Conservation (phyloP, 805 yeast species). For the Ogataea methanolica region DNA sequence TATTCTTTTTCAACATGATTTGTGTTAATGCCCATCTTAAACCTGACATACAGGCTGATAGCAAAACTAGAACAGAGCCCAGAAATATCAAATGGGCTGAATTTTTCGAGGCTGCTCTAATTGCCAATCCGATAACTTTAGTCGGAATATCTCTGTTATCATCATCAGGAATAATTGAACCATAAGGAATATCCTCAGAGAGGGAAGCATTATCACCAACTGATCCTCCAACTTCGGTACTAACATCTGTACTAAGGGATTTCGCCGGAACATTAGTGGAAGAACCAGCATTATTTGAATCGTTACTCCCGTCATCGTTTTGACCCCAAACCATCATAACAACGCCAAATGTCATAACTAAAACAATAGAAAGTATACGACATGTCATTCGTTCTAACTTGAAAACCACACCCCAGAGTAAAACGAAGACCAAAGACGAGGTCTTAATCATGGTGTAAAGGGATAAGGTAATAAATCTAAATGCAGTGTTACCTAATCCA, state of each 20-base stretch:
- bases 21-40: slow-evolving; percentile 95
- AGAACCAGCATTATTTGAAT: neutral
- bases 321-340: slow-evolving; percentile 73
- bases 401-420: slow-evolving; percentile 81
- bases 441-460: slow-evolving; percentile 93
- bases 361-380: slow-evolving; percentile 64
- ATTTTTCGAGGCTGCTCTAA: slow-evolving; percentile 3
- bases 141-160: slow-evolving; percentile 9
- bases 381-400: slow-evolving; percentile 69
- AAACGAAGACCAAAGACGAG: slow-evolving; percentile 80
- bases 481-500: slow-evolving; percentile 84
- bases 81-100: slow-evolving; percentile 29
- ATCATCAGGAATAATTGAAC: slow-evolving; percentile 18
- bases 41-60: slow-evolving; percentile 81
- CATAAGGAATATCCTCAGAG: slow-evolving; percentile 13
- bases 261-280: neutral
- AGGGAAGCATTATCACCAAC: slow-evolving; percentile 3
- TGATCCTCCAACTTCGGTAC: neutral
- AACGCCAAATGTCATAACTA: slow-evolving; percentile 80
- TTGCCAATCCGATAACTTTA: slow-evolving; percentile 4
- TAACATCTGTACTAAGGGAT: neutral
- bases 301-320: slow-evolving; percentile 21
- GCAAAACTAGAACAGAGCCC: slow-evolving; percentile 72
- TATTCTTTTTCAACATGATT: slow-evolving; percentile 59
- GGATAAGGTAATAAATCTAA: slow-evolving; percentile 72